These are phyloP conservation scores for Trypanosoma grayi DNA, from an alignment of 208 protist species.

Conservation along the genomic window DNA sequence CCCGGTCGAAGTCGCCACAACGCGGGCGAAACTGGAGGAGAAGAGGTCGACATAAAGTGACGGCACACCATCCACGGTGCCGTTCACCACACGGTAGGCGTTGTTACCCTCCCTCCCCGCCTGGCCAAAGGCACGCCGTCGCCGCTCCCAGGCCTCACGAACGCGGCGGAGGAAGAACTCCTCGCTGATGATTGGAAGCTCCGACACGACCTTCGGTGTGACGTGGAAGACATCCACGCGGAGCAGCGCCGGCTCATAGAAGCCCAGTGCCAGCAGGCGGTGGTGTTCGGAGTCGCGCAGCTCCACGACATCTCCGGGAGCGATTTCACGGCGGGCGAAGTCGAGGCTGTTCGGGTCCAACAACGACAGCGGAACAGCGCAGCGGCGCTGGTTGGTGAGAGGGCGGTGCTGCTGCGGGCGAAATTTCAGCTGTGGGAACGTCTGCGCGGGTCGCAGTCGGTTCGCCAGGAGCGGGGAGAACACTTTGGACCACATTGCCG, in stretches of 20 bases:
- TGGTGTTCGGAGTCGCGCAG: conserved; percentile 47
- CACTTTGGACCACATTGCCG: conserved; percentile 77
- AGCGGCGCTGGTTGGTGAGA: conserved; percentile 50
- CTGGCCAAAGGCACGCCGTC: conserved; percentile 47
- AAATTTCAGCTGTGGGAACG: conserved; percentile 79
- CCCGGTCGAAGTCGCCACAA: conserved; percentile 67
- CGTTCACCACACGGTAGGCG: conserved; percentile 77
- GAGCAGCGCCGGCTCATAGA: conserved; percentile 64
- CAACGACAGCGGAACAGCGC: conserved; percentile 38
- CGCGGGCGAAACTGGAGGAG: conserved; percentile 65
- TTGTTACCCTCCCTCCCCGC: conserved; percentile 37
- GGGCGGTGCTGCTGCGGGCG: conserved; percentile 32
- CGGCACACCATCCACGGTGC: conserved; percentile 71
- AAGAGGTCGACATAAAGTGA: conserved; percentile 82
- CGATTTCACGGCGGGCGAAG: conserved; percentile 49
- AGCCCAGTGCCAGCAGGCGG: conserved; percentile 66
- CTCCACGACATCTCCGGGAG: conserved; percentile 64
- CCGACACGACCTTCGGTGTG: conserved; percentile 31
- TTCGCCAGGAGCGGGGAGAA: conserved; percentile 54
- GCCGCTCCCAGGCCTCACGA: conserved; percentile 54
- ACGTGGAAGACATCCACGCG: conserved; percentile 81
- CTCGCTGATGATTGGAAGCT: conserved; percentile 72
- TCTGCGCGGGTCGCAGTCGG: conserved; percentile 55
- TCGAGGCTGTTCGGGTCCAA: conserved; percentile 61
- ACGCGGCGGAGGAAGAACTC: conserved; percentile 75